These are phyloP conservation scores for Daldinia sp. DNA, from an alignment of 2,329 filamentous ascomycete genomes.

Conservation along the genomic window DNA sequence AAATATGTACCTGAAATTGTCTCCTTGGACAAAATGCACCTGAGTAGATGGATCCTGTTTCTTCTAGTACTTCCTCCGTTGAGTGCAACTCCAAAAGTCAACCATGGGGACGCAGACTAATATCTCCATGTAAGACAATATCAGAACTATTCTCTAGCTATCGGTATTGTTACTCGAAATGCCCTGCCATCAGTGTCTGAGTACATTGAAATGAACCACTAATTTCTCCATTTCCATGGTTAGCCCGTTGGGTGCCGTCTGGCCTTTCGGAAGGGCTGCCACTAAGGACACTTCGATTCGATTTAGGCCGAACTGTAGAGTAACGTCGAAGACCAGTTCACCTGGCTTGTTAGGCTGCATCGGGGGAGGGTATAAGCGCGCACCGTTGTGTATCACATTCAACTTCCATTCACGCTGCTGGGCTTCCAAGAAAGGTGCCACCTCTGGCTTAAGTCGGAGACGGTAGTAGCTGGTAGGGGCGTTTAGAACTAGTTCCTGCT, in stretches of 20 bases:
- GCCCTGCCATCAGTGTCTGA: conserved; percentile 43
- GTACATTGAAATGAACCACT: conserved; percentile 79
- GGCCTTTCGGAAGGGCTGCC: conserved; percentile 73
- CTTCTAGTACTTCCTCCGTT: neutral
- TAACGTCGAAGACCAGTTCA: conserved; percentile 80
- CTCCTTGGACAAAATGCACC: neutral
- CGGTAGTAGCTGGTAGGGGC: conserved; percentile 76
- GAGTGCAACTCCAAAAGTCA: conserved; percentile 13
- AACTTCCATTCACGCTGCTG: conserved; percentile 78
- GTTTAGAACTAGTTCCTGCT: conserved; percentile 79
- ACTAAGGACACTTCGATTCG: conserved; percentile 82
- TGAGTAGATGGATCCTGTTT: neutral
- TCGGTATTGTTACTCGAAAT: neutral
- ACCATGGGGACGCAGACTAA: conserved; percentile 6
- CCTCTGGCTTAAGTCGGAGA: conserved; percentile 75
- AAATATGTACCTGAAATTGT: conserved; percentile 2
- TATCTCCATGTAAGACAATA: conserved; percentile 2
- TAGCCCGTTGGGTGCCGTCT: conserved; percentile 67
- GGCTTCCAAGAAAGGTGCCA: conserved; percentile 71
- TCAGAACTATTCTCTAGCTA: neutral
- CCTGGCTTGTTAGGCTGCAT: conserved; percentile 66
- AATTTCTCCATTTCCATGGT: conserved; percentile 83
- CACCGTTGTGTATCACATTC: conserved; percentile 78
- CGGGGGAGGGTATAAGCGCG: conserved; percentile 64
- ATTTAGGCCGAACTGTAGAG: conserved; percentile 78